Evolutionary conservation across 768 basidiomycete species (phyloP).

Genomic region (Leccinum obscurum): DNA sequence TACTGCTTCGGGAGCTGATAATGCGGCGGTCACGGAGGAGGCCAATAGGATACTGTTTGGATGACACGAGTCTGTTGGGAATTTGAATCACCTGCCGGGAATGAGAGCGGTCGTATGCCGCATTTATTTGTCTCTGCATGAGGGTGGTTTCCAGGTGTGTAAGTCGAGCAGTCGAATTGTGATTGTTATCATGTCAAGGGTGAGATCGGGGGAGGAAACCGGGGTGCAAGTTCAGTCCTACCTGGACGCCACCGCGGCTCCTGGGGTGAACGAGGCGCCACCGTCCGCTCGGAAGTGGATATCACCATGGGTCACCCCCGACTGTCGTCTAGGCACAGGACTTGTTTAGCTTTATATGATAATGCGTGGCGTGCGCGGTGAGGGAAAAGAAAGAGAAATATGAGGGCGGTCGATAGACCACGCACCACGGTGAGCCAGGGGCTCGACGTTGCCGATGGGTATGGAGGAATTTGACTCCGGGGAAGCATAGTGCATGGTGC

Average conservation of each 20-base stretch:
- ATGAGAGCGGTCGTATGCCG: not conserved
- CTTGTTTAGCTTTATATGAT: too few species aligned
- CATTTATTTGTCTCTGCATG: not conserved
- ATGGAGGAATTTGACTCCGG: not conserved
- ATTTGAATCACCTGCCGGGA: not conserved
- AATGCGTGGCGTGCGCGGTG: too few species aligned
- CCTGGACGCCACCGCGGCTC: not conserved
- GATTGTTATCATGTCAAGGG: not conserved
- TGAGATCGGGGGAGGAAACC: not conserved
- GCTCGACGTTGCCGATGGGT: not conserved
- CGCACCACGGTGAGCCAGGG: too few species aligned
- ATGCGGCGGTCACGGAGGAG: conserved; percentile 24
- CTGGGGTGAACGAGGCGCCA: too few species aligned
- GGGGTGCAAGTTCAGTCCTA: not conserved
- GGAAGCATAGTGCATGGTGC: too few species aligned
- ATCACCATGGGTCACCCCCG: too few species aligned
- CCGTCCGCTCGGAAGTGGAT: too few species aligned
- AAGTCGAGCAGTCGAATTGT: not conserved
- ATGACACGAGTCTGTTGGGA: conserved; percentile 6
- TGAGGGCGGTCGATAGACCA: not conserved
- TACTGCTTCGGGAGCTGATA: conserved; percentile 3
- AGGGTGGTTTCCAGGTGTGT: not conserved
- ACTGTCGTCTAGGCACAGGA: too few species aligned
- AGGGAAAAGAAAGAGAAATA: not conserved
- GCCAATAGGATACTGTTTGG: conserved; percentile 32